phyloP scores from a whole-genome alignment of 2,329 filamentous ascomycete species.

The Claviceps pusilla region DNA sequence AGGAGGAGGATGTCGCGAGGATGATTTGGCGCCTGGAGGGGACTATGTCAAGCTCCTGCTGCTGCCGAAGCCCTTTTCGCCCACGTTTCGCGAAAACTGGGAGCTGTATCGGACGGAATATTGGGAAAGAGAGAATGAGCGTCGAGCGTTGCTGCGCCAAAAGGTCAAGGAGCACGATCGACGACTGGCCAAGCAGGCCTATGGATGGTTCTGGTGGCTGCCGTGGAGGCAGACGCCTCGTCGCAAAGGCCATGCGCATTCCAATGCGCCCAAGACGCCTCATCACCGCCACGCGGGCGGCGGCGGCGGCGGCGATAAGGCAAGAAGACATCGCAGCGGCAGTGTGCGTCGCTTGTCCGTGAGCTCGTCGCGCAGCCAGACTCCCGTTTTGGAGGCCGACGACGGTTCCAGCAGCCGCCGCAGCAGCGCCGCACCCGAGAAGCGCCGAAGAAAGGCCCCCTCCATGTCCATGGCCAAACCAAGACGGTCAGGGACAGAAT shows the following conservation, averaged over 20 bases:
- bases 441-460: conserved; percentile 33
- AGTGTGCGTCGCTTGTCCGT: conserved; percentile 38
- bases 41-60: conserved; percentile 85
- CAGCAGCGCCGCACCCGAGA: conserved; percentile 34
- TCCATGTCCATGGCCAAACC: conserved; percentile 25
- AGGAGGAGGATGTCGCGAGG: conserved; percentile 51
- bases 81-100: conserved; percentile 93
- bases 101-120: conserved; percentile 87
- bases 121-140: conserved; percentile 93
- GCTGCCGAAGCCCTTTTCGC: conserved; percentile 85
- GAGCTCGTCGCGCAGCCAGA: conserved; percentile 34
- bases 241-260: conserved; percentile 11
- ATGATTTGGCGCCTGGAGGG: conserved; percentile 78
- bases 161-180: conserved; percentile 56
- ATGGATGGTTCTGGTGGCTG: conserved; percentile 75
- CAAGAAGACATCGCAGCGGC: conserved; percentile 34
- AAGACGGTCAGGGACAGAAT: conserved; percentile 31
- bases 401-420: conserved; percentile 26
- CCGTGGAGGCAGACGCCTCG: conserved; percentile 41
- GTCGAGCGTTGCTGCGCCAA: conserved; percentile 55
- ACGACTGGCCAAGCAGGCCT: conserved; percentile 50
- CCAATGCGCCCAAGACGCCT: conserved; percentile 18
- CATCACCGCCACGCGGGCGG: conserved; percentile 21
- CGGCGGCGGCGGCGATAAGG: conserved; percentile 22
- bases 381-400: conserved; percentile 31